A percentile compares a stretch with the other conserved stretches of the same genome.
phyloP scores from a whole-genome alignment of 495 filamentous ascomycete species.

The Mycothermus thermophilus region DNA sequence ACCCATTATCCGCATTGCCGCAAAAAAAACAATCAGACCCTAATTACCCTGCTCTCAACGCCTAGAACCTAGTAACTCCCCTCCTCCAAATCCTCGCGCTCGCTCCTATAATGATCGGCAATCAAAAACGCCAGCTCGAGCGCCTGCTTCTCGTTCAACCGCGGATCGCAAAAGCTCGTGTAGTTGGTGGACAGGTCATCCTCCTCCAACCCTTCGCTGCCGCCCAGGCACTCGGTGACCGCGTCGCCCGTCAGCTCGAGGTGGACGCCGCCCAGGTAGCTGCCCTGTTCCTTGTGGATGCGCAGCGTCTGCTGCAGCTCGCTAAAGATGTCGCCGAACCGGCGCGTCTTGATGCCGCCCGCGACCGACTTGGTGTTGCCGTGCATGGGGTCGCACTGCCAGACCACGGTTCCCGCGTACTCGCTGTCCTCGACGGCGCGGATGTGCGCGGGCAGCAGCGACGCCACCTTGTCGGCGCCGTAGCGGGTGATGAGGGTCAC shows the following conservation, averaged over 20 bases:
- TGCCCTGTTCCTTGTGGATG: conserved; percentile 71
- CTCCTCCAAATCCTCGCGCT: conserved; percentile 17
- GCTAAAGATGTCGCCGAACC: conserved; percentile 71
- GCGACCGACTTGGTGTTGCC: conserved; percentile 64
- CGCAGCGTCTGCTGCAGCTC: conserved; percentile 66
- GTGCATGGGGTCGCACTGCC: conserved; percentile 99
- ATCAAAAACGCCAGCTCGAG: conserved; percentile 89
- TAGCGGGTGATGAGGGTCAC: conserved; percentile 94
- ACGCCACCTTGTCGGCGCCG: conserved; percentile 57
- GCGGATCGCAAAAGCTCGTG: conserved; percentile 87
- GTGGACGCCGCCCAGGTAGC: conserved; percentile 85
- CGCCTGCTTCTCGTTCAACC: conserved; percentile 94
- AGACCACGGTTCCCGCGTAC: conserved; percentile 68
- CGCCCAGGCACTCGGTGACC: conserved; percentile 91
- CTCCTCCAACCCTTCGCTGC: conserved; percentile 74
- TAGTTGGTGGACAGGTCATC: conserved; percentile 79
- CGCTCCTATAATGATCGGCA: conserved; percentile 55
- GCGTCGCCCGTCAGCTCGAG: conserved; percentile 89
- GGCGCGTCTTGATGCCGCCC: conserved; percentile 71
- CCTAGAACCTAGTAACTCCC: no score
- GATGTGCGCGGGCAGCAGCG: conserved; percentile 69
- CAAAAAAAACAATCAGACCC: background rate
- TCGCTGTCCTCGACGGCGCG: conserved; percentile 58
- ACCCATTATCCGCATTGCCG: no score
- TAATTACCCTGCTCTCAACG: no score